Evolutionary conservation across 2,329 filamentous ascomycete species (phyloP).

Genomic region (Talaromyces sp.): DNA sequence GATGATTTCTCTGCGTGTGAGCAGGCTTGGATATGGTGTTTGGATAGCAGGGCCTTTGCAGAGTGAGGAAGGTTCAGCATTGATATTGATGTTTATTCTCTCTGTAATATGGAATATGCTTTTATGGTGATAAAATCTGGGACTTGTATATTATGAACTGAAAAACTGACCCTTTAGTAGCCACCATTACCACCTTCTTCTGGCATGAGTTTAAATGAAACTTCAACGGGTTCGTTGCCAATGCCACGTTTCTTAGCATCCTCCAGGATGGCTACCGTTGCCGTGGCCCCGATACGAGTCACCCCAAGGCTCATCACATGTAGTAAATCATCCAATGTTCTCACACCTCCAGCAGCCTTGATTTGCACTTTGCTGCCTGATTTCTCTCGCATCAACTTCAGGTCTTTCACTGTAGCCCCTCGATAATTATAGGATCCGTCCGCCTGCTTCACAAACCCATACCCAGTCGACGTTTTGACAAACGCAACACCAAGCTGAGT

Average conservation of each 20-base stretch:
- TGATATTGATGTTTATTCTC: no score
- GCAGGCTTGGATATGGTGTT: no score
- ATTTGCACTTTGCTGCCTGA: slow-evolving; percentile 45
- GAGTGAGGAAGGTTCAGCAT: no score
- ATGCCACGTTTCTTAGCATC: slow-evolving; percentile 51
- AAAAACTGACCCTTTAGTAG: no score
- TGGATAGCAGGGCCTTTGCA: no score
- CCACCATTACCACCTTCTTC: no score
- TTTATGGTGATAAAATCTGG: no score
- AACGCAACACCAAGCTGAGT: slow-evolving; percentile 49
- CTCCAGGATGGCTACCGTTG: slow-evolving; percentile 51
- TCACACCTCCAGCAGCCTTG: slow-evolving; percentile 55
- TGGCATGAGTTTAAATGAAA: no score
- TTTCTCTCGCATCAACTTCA: slow-evolving; percentile 51
- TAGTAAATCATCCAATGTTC: slow-evolving; percentile 53
- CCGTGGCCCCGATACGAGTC: slow-evolving; percentile 52
- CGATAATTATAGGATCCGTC: slow-evolving; percentile 50
- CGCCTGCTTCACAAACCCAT: slow-evolving; percentile 54
- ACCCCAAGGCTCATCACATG: slow-evolving; percentile 52
- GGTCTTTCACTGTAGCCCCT: slow-evolving; percentile 48
- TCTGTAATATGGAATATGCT: no score
- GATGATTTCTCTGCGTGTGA: no score
- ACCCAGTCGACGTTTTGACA: slow-evolving; percentile 58
- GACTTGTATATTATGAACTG: no score
- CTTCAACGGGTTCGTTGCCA: no score